These are phyloP conservation scores for Thelonectria olida DNA, from an alignment of 2,329 filamentous ascomycete genomes.

Conservation along the genomic window DNA sequence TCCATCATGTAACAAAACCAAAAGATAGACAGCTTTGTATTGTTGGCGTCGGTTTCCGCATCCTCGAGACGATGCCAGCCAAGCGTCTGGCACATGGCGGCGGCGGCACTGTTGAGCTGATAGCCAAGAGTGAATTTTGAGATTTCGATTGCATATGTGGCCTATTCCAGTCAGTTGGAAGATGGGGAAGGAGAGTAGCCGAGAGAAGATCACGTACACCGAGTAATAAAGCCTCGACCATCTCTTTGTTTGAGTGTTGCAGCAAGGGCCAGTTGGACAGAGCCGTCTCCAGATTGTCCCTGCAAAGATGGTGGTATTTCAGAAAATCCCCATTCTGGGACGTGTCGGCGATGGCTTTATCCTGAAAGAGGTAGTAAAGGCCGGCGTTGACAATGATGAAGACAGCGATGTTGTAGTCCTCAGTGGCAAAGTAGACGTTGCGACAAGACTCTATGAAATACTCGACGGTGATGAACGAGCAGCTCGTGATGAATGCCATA, in stretches of 20 bases:
- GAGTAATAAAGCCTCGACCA: slow-evolving; percentile 4
- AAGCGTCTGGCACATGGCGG: slow-evolving; percentile 9
- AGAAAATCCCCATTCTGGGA: background rate
- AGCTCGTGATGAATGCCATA: slow-evolving; percentile 5
- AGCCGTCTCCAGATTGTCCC: slow-evolving; percentile 10
- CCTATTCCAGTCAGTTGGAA: background rate
- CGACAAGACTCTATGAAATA: background rate
- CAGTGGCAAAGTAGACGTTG: slow-evolving; percentile 8
- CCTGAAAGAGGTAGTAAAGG: slow-evolving; percentile 6
- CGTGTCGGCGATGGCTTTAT: background rate
- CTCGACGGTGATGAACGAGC: background rate
- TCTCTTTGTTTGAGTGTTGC: slow-evolving; percentile 2
- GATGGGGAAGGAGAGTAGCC: background rate
- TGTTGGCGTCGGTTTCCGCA: background rate
- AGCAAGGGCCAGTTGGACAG: slow-evolving; percentile 6
- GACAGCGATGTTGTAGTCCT: slow-evolving; percentile 1
- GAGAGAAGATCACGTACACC: background rate
- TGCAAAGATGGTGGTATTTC: background rate
- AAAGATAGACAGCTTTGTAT: slow-evolving; percentile 10
- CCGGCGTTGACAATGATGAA: slow-evolving; percentile 12
- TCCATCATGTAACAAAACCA: slow-evolving; percentile 14
- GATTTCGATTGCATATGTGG: slow-evolving; percentile 9
- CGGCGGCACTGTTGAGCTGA: slow-evolving; percentile 13
- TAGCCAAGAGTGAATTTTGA: slow-evolving; percentile 10
- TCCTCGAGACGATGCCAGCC: slow-evolving; percentile 7